Base-by-base conservation (phyloP, 2,329 filamentous ascomycete genomes). In the Colletotrichum salicis region DNA sequence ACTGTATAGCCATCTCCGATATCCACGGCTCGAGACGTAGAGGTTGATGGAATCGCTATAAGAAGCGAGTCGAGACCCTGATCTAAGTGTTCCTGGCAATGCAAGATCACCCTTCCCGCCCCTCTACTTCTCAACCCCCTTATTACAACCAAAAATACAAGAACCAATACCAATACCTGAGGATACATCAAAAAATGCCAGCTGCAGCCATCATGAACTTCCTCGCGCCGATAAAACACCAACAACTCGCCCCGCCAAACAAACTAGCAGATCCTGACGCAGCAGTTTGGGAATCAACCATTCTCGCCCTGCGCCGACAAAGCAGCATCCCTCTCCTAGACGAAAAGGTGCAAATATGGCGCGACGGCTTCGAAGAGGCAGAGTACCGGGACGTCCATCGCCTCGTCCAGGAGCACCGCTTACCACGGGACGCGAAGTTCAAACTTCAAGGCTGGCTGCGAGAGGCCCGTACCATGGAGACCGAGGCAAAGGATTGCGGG, bases 361-460 rank as follows among this genome's bases (percentile, higher is more conserved):
- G 55, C n/a, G 62, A 63, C 19, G 65, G 58, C 13, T 56, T 67
- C 6, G 45, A 13, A 4, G 15, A 45, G 13, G 15, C 19, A 33
- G 48, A 56, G 11, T 22, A n/a, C 11, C 31, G 5, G 10, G 48
- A 63, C n/a, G 15, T 63, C 19, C 22, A 62, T 15, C 12, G 5
- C n/a, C 35, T 63, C 5, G 37, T 67, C 11, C 31, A 56, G 37
- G 57, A 67, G 24, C 45, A 22, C 4, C 58, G 51, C 10, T 4
- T 63, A 15, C 55, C 55, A 15, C 15, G 12, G 10, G 31, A 66
- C 35, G 48, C 65, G 11, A 15, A n/a, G 8, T n/a, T 10, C 3
- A 27, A 11, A 51, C 13, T 56, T 22, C 8, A 67, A 48, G 29
- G 15, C 15, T 64, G 59, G 59, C 66, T 70, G n/a, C 29, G 37